These are phyloP conservation scores for Priceomyces castillae DNA, from an alignment of 805 yeast species.

Conservation along the genomic window DNA sequence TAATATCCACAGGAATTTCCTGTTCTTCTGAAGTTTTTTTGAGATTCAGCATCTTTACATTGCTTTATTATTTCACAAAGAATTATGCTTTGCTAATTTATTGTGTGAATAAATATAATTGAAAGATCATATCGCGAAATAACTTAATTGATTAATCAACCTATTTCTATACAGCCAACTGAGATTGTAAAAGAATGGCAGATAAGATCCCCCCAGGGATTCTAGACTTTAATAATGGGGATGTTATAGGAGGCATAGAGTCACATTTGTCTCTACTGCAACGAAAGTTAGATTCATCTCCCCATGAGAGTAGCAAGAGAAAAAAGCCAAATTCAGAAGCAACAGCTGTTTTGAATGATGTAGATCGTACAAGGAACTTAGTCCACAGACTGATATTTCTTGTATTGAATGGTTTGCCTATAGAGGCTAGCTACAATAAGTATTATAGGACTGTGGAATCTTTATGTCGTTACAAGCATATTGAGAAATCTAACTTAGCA, in stretches of 20 bases:
- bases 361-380: conserved; percentile 10
- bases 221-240: conserved; percentile 10
- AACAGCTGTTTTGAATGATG: not conserved
- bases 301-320: conserved; percentile 13
- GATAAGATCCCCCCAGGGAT: conserved; percentile 11
- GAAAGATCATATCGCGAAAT: not conserved
- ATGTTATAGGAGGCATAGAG: conserved; percentile 1
- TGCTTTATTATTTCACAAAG: not conserved
- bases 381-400: conserved; percentile 16
- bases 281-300: conserved; percentile 8
- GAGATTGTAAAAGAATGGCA: conserved; percentile 4
- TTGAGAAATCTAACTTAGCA: conserved; percentile 31
- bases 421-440: conserved; percentile 20
- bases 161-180: not conserved
- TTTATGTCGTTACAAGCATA: conserved; percentile 29
- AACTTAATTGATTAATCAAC: not conserved
- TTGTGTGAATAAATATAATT: not conserved
- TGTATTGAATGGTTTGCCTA: conserved; percentile 15
- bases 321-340: conserved; percentile 15
- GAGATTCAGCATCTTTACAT: not conserved
- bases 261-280: conserved; percentile 17
- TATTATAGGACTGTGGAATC: conserved; percentile 30
- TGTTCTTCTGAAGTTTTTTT: not conserved
- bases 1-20: conserved; percentile 5
- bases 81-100: too few species aligned